Percentiles rank a stretch among this genome's conserved stretches.
These are phyloP conservation scores for Cryptosporidium tyzzeri DNA, from an alignment of 169 alveolate genomes.

Conservation along the genomic window DNA sequence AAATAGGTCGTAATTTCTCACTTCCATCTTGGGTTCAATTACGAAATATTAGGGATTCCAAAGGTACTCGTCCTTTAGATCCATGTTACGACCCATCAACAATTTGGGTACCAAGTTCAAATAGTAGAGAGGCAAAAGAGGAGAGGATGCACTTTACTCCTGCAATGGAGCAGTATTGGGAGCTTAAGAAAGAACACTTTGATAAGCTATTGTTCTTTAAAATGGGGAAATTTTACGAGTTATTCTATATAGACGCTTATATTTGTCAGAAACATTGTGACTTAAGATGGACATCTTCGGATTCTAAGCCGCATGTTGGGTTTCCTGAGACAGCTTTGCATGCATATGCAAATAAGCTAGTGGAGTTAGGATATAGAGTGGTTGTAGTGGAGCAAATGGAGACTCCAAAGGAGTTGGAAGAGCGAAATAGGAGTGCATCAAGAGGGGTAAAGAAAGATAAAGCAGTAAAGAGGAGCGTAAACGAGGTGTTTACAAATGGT, in stretches of 20 bases:
- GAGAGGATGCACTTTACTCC: constrained; percentile 93
- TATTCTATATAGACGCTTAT: constrained; percentile 95
- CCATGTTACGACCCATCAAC: constrained; percentile 93
- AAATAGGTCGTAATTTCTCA: constrained; percentile 46
- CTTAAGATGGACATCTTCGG: constrained; percentile 98
- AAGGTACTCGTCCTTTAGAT: constrained; percentile 89
- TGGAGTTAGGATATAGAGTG: constrained; percentile 94
- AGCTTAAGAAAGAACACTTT: constrained; percentile 92
- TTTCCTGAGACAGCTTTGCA: constrained; percentile 98
- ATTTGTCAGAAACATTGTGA: constrained; percentile 93
- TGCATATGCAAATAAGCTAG: constrained; percentile 91
- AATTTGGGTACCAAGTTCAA: constrained; percentile 92
- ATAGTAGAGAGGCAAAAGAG: constrained; percentile 86
- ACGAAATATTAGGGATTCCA: constrained; percentile 86
- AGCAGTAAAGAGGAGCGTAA: constrained; percentile 92
- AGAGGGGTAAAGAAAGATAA: constrained; percentile 83
- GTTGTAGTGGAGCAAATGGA: constrained; percentile 99
- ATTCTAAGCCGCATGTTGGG: constrained; percentile 97
- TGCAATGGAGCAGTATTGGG: constrained; percentile 98
- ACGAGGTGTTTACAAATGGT: constrained; percentile 94
- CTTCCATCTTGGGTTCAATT: constrained; percentile 83
- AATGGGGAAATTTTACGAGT: constrained; percentile 95
- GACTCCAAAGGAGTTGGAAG: constrained; percentile 95
- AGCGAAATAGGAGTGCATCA: constrained; percentile 84
- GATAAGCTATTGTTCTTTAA: constrained; percentile 97